phyloP scores from a whole-genome alignment of 2,329 filamentous ascomycete genomes.

The Trichoderma sp. region DNA sequence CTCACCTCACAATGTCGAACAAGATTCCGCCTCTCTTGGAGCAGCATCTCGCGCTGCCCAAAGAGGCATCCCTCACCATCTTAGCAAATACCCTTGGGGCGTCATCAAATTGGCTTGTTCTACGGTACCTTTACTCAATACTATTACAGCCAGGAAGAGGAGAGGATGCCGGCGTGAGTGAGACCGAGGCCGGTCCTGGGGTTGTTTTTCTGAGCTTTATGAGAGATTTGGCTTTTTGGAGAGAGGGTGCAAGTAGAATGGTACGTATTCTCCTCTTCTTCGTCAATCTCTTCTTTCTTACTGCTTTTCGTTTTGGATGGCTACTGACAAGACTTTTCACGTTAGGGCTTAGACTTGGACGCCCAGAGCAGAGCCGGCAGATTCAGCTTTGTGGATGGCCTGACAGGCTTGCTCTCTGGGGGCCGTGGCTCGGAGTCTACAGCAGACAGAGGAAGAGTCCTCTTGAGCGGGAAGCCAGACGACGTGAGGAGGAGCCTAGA shows the following conservation, averaged over 20 bases:
- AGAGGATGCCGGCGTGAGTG: conserved; percentile 33
- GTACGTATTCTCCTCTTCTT: conserved; percentile 47
- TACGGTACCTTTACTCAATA: conserved; percentile 58
- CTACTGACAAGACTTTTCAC: not conserved
- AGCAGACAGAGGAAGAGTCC: conserved; percentile 22
- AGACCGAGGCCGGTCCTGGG: conserved; percentile 41
- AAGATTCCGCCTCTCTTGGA: conserved; percentile 67
- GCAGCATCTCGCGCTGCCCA: conserved; percentile 63
- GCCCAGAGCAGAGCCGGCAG: conserved; percentile 58
- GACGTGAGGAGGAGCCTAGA: conserved; percentile 48
- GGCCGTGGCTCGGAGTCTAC: not conserved
- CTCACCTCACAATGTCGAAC: conserved; percentile 46
- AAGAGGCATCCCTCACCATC: conserved; percentile 63
- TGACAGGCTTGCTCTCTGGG: conserved; percentile 59
- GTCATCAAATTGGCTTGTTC: conserved; percentile 67
- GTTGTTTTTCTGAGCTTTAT: conserved; percentile 84
- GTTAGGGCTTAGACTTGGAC: conserved; percentile 71
- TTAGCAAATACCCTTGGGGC: conserved; percentile 70
- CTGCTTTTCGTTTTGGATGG: too few relatives aligned
- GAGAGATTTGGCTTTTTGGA: conserved; percentile 79
- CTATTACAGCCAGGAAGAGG: conserved; percentile 43
- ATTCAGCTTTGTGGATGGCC: conserved; percentile 76
- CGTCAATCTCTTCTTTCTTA: not conserved
- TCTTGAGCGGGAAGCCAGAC: conserved; percentile 41
- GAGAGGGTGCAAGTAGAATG: conserved; percentile 67